phyloP scores from a whole-genome alignment of 2,329 filamentous ascomycete species.

The Chrysoporthe deuterocubensis region DNA sequence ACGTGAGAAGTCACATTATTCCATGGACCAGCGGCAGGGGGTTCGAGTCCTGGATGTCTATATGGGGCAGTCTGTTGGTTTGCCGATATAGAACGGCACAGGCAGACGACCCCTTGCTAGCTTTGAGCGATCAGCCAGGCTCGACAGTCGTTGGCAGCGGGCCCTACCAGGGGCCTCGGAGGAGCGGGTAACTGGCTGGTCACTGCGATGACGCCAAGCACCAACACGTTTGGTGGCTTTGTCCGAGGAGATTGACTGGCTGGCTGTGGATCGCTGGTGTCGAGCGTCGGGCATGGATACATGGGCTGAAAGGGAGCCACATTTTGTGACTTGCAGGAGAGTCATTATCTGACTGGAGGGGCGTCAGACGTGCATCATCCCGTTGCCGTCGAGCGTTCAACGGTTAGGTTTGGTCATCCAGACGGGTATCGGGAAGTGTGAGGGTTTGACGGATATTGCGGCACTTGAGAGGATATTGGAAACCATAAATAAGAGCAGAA shows the following conservation, averaged over 20 bases:
- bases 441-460: background rate
- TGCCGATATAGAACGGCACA: background rate
- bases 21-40: background rate
- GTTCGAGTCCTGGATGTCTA: background rate
- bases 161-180: background rate
- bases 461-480: background rate
- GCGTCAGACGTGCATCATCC: background rate
- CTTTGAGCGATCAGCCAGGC: background rate
- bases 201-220: background rate
- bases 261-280: background rate
- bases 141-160: background rate
- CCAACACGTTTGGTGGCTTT: background rate
- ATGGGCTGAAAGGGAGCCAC: background rate
- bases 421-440: background rate
- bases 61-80: background rate
- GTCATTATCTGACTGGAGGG: background rate
- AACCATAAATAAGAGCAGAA: background rate
- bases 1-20: slow-evolving; percentile 22
- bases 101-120: background rate
- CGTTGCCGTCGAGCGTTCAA: background rate
- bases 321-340: background rate
- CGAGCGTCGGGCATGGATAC: background rate
- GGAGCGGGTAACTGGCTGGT: background rate
- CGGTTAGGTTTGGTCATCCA: background rate
- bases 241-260: background rate